phyloP scores from a whole-genome alignment of 164 flowering plant species.

The grape (Vitis vinifera) region DNA sequence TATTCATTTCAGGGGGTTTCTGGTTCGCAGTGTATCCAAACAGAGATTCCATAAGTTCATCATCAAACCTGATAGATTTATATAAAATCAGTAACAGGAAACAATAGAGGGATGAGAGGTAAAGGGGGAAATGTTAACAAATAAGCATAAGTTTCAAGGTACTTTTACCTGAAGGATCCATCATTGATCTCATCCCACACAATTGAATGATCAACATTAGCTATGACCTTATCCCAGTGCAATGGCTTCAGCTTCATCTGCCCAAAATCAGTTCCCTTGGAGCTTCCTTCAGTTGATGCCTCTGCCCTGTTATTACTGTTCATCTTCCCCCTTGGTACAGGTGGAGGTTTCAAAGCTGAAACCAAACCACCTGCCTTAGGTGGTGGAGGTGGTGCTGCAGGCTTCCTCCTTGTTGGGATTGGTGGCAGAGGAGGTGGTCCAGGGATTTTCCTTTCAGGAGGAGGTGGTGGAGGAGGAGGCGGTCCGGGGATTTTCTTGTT shows the following conservation, averaged over 20 bases:
- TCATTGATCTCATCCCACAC: slow-evolving; percentile 75
- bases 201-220: slow-evolving; percentile 72
- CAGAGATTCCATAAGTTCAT: slow-evolving; percentile 73
- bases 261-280: slow-evolving; percentile 7
- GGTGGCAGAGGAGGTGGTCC: slow-evolving; percentile 34
- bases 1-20: slow-evolving; percentile 29
- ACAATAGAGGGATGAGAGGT: not conserved
- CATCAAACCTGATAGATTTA: slow-evolving; percentile 56
- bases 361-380: slow-evolving; percentile 20
- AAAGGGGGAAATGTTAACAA: not conserved
- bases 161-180: slow-evolving; percentile 79
- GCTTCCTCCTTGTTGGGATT: slow-evolving; percentile 17
- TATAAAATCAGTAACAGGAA: not conserved
- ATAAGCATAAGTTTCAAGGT: not conserved
- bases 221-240: slow-evolving; percentile 89
- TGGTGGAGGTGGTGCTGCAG: slow-evolving; percentile 32
- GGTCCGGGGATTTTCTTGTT: slow-evolving; percentile 5
- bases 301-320: slow-evolving; percentile 13
- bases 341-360: slow-evolving; percentile 36
- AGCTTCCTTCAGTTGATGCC: slow-evolving; percentile 20
- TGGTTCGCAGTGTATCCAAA: slow-evolving; percentile 60
- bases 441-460: slow-evolving; percentile 16
- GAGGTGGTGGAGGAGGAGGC: slow-evolving; percentile 31
- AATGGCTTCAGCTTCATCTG: slow-evolving; percentile 73
- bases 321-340: slow-evolving; percentile 30